Percentiles rank a stretch among this genome's conserved stretches.
These are phyloP conservation scores for Hygrophila difformis DNA, from an alignment of 257 asterid genomes.

Conservation along the genomic window DNA sequence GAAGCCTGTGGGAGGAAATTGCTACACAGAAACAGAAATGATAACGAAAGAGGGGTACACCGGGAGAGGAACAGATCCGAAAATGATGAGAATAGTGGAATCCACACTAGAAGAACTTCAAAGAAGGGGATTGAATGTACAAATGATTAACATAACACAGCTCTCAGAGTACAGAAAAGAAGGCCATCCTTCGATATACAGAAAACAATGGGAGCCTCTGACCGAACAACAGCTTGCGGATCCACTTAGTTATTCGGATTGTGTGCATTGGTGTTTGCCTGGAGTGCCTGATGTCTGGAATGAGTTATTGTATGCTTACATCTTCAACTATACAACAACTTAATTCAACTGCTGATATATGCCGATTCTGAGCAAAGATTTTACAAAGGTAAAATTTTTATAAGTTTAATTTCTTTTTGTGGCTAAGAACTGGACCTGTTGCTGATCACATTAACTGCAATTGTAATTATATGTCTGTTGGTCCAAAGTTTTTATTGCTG, in stretches of 20 bases:
- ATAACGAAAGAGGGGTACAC: constrained; percentile 41
- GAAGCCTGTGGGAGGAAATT: constrained; percentile 36
- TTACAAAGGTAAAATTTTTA: constrained; percentile 11
- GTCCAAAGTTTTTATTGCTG: too few relatives aligned
- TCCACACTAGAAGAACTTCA: constrained; percentile 32
- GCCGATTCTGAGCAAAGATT: background rate
- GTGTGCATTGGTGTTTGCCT: constrained; percentile 93
- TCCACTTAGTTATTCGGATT: constrained; percentile 61
- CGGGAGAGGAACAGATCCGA: constrained; percentile 70
- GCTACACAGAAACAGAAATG: constrained; percentile 45
- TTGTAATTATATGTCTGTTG: too few relatives aligned
- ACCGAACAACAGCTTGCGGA: constrained; percentile 41
- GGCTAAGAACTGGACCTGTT: too few relatives aligned
- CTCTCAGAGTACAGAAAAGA: constrained; percentile 81
- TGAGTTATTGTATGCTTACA: constrained; percentile 54
- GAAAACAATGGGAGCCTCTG: constrained; percentile 76
- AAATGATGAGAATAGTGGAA: constrained; percentile 75
- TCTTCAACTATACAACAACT: constrained; percentile 18
- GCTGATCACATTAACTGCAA: too few relatives aligned
- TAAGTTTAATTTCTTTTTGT: too few relatives aligned
- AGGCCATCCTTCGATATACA: constrained; percentile 72
- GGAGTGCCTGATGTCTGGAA: constrained; percentile 98
- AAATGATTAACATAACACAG: constrained; percentile 68
- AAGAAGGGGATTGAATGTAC: constrained; percentile 44
- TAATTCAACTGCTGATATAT: background rate